Percentiles rank a stretch among this genome's conserved stretches.
These are phyloP conservation scores for Fusarium tupiense DNA, from an alignment of 2,329 filamentous ascomycete genomes.

Conservation along the genomic window DNA sequence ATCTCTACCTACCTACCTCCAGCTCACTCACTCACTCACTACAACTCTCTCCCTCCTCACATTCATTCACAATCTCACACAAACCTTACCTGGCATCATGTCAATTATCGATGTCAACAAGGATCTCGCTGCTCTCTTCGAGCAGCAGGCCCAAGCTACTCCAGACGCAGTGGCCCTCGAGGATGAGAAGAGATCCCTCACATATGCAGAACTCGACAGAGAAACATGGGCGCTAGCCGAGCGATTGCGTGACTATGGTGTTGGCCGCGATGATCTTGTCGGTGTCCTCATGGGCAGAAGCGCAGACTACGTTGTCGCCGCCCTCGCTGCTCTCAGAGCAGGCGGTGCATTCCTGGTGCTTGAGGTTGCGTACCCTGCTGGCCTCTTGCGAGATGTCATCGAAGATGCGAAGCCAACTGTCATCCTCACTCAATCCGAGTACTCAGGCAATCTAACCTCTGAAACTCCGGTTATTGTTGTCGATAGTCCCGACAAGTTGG, in stretches of 20 bases:
- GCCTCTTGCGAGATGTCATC: slow-evolving; percentile 78
- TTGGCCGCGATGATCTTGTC: slow-evolving; percentile 77
- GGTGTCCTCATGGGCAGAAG: slow-evolving; percentile 80
- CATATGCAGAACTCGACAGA: slow-evolving; percentile 76
- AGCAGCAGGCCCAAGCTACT: slow-evolving; percentile 72
- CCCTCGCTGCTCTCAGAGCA: slow-evolving; percentile 79
- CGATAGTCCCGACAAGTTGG: slow-evolving; percentile 56
- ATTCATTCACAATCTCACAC: slow-evolving; percentile 6
- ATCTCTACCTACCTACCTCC: background rate
- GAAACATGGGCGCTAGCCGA: slow-evolving; percentile 72
- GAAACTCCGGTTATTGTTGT: slow-evolving; percentile 72
- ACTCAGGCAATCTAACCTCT: slow-evolving; percentile 72
- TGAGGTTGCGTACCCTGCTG: slow-evolving; percentile 80
- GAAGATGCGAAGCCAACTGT: slow-evolving; percentile 78
- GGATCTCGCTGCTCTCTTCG: slow-evolving; percentile 78
- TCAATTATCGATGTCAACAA: slow-evolving; percentile 74
- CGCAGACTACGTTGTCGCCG: slow-evolving; percentile 82
- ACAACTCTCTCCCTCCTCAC: background rate
- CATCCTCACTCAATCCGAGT: slow-evolving; percentile 73
- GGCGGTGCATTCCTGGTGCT: slow-evolving; percentile 84
- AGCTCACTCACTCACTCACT: background rate
- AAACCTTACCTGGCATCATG: slow-evolving; percentile 55
- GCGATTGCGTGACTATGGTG: slow-evolving; percentile 72
- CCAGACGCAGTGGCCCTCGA: slow-evolving; percentile 77
- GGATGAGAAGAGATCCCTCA: slow-evolving; percentile 73